These are phyloP conservation scores for Zizania latifolia DNA, from an alignment of 176 grass and related monocot genomes.

Conservation along the genomic window DNA sequence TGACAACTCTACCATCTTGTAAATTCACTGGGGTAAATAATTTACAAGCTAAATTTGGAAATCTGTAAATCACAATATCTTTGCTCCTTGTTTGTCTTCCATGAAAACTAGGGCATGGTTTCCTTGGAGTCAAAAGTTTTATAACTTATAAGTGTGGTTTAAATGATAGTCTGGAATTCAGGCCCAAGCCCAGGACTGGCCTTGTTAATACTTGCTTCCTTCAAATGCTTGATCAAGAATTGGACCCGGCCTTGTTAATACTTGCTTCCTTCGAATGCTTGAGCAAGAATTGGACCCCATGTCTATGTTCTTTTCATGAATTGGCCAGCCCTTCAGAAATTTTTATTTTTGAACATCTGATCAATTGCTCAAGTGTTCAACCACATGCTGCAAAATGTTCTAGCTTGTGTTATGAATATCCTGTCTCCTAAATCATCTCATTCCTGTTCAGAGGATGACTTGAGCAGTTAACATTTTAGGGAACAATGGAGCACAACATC, in stretches of 20 bases:
- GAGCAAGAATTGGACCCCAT: neutral
- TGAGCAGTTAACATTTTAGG: neutral
- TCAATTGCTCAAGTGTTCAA: slow-evolving; percentile 8
- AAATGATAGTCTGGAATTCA: slow-evolving; percentile 16
- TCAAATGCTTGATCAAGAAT: slow-evolving; percentile 6
- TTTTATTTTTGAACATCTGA: neutral
- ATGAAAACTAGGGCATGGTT: no score
- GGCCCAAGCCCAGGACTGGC: slow-evolving; percentile 22
- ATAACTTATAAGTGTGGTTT: neutral
- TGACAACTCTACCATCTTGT: no score
- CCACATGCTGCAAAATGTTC: neutral
- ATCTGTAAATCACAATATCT: no score
- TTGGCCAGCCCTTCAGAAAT: neutral
- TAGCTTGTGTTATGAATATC: neutral
- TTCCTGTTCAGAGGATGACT: neutral
- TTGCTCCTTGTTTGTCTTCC: no score
- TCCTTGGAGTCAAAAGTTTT: neutral
- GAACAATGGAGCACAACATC: neutral
- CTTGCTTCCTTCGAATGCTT: slow-evolving; percentile 16
- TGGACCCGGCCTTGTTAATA: slow-evolving; percentile 6
- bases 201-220: slow-evolving; percentile 9
- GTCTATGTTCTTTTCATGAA: neutral
- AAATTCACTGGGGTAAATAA: no score
- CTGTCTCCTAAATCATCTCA: slow-evolving; percentile 4
- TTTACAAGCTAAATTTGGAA: no score